Base-by-base conservation (phyloP, 1,139 yeast genomes). In the Scheffersomyces stambukii region DNA sequence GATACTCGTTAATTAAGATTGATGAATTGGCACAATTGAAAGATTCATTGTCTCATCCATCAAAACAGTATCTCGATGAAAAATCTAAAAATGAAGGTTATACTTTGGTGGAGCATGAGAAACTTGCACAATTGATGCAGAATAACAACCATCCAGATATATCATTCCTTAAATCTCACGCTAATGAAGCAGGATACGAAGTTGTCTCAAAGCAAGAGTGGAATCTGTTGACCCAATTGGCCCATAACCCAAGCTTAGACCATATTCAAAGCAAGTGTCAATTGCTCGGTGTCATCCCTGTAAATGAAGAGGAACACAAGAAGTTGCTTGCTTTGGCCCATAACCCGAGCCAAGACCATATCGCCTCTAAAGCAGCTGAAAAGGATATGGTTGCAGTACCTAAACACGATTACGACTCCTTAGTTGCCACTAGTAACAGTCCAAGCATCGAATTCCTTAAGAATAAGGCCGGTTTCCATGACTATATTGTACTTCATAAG, bases 361-460 rank as follows among this genome's bases (percentile, higher is more conserved):
- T 58, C 4, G 24, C 32, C 11, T 14, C 26, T 4, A 47, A 47
- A 22, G 52, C 60, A 2, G 22, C 41, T 1, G 34, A 33, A 3
- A 42, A 43, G 18, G 54, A 53, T 2, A 45, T 56, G 37, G 40
- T 46, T 9, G 50, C 54, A 4, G 28, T 60, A n/a, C 37, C 57
- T 3, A 39, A 37, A 7, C 43, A 43, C 21, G 45, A 50, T 24
- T 44, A 43, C 29, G 40, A 47, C 4, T 33, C 36, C 16, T 35
- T 57, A 41, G 29, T 41, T 8, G 19, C 37, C 5, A 38, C 23
- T 10, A 25, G 16, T 3, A 20, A 24, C n/a, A 12, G 35, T 31
- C 60, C 60, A 11, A 17, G 42, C 0, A 9, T 43, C 15, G 51
- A 48, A 4, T 44, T 50, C 24, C 19, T 57, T 3, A 22, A 31